phyloP scores from a whole-genome alignment of 306 rosid genomes.

The Trichosanthes truncata region DNA sequence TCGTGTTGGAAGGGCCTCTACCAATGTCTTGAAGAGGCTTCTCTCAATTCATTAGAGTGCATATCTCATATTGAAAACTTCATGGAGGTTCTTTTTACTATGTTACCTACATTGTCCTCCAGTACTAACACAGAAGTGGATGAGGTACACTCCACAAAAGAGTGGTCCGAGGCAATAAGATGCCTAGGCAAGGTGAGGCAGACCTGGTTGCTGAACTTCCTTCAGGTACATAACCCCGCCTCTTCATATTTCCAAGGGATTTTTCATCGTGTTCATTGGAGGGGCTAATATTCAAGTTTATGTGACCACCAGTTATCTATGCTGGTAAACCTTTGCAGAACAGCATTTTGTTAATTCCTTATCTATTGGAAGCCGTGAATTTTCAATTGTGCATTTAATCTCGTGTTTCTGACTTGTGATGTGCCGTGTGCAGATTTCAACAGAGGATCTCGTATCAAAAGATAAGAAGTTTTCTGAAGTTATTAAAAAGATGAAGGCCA shows the following conservation, averaged over 20 bases:
- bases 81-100: constrained; percentile 68
- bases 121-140: constrained; percentile 12
- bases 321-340: neutral
- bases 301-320: neutral
- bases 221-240: constrained; percentile 41
- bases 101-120: constrained; percentile 43
- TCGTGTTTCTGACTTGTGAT: constrained; percentile 4
- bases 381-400: neutral
- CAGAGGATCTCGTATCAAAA: constrained; percentile 35
- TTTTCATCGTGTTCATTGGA: neutral
- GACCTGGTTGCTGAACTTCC: constrained; percentile 58
- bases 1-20: constrained; percentile 91
- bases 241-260: neutral
- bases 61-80: constrained; percentile 54
- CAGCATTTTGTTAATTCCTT: neutral
- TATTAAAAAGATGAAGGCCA: constrained; percentile 51
- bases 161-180: constrained; percentile 67
- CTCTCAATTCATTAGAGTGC: constrained; percentile 44
- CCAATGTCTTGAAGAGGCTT: constrained; percentile 62
- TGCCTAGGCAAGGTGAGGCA: constrained; percentile 76
- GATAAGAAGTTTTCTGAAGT: constrained; percentile 24
- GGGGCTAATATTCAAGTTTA: neutral
- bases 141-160: constrained; percentile 30
- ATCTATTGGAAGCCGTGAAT: neutral
- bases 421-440: constrained; percentile 46